phyloP scores from a whole-genome alignment of 176 grass and related monocot species.

The Eragrostis curvula region DNA sequence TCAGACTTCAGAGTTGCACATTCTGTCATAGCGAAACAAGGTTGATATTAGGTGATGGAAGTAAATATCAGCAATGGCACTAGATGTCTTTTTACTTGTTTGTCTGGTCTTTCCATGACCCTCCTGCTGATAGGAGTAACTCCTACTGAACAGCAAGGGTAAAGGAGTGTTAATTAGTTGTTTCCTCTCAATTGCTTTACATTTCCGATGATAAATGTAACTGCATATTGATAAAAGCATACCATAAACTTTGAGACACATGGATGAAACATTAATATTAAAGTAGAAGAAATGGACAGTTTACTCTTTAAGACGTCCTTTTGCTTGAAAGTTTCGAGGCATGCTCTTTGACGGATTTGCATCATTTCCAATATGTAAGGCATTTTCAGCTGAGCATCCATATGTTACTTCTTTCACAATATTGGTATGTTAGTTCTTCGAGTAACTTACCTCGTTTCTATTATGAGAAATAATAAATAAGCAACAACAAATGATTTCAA shows the following conservation, averaged over 20 bases:
- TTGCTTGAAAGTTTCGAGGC: no score
- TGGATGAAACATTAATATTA: not conserved
- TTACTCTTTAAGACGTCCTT: not conserved
- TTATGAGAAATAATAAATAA: not conserved
- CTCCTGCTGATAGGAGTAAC: not conserved
- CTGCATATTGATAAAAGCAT: not conserved
- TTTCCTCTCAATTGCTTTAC: not conserved
- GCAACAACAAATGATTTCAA: not conserved
- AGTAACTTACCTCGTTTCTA: not conserved
- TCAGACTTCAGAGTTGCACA: not conserved
- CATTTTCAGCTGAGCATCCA: not conserved
- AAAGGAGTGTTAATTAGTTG: not conserved
- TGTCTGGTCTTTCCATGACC: not conserved
- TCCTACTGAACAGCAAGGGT: not conserved
- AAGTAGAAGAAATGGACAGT: not conserved
- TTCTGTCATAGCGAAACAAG: not conserved
- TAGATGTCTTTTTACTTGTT: not conserved
- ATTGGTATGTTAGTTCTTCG: not conserved
- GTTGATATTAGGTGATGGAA: not conserved
- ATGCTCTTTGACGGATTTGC: no score
- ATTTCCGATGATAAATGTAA: not conserved
- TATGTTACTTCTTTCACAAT: not conserved
- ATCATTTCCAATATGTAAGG: no score
- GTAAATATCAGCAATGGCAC: not conserved
- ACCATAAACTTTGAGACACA: not conserved